Evolutionary conservation across 2,329 filamentous ascomycete genomes (phyloP).

Genomic region (Penicillium brasilianum): DNA sequence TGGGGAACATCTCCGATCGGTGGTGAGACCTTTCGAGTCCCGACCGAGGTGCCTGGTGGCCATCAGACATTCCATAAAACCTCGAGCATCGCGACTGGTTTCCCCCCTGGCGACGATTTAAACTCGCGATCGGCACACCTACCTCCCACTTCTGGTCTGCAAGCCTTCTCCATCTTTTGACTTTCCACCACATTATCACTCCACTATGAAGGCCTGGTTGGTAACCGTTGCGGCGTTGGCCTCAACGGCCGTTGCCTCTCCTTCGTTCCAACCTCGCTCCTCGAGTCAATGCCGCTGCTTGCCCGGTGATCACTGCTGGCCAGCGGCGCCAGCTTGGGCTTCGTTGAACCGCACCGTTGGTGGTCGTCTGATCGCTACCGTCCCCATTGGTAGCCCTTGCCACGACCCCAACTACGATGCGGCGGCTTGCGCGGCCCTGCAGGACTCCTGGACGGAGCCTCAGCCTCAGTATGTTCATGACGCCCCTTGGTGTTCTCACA

Average conservation of each 20-base stretch:
- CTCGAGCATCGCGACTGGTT: background rate
- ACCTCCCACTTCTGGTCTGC: slow-evolving; percentile 5
- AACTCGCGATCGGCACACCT: slow-evolving; percentile 6
- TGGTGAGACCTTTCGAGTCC: background rate
- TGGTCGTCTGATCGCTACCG: slow-evolving; percentile 45
- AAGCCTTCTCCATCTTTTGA: slow-evolving; percentile 3
- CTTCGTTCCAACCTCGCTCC: background rate
- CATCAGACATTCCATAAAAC: background rate
- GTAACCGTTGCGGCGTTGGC: slow-evolving; percentile 21
- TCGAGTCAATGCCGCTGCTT: slow-evolving; percentile 29
- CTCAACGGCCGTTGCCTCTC: slow-evolving; percentile 15
- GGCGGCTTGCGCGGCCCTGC: slow-evolving; percentile 26
- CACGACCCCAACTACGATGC: slow-evolving; percentile 38
- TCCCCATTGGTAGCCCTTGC: slow-evolving; percentile 46
- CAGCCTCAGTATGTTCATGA: slow-evolving; percentile 37
- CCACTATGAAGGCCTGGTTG: slow-evolving; percentile 36
- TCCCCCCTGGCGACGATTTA: background rate
- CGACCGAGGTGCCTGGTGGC: background rate
- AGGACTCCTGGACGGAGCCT: slow-evolving; percentile 35
- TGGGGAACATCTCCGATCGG: slow-evolving; percentile 33
- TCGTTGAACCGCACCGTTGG: slow-evolving; percentile 44
- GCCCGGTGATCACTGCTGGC: slow-evolving; percentile 48
- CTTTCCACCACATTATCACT: background rate
- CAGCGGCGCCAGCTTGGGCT: slow-evolving; percentile 39
- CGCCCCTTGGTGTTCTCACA: too few relatives aligned